Evolutionary conservation across 2,329 filamentous ascomycete species (phyloP).

Genomic region (Penicillium sp.): DNA sequence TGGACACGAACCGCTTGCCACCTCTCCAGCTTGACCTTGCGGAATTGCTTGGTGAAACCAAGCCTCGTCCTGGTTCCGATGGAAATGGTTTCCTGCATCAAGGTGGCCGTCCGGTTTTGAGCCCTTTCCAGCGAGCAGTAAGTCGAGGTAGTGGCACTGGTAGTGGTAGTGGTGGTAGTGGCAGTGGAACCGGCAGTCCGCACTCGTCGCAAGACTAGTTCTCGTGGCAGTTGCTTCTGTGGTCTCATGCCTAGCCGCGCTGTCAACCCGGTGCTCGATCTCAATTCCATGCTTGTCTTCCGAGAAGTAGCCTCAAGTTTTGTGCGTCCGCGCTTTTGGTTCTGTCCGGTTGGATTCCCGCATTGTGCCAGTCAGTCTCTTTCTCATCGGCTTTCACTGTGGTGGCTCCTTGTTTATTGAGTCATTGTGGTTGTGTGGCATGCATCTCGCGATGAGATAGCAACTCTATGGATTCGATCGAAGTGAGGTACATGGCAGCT

Average conservation of each 20-base stretch:
- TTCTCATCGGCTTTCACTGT: constrained; percentile 12
- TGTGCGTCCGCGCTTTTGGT: constrained; percentile 14
- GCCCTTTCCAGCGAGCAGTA: constrained; percentile 42
- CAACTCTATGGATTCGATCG: constrained; percentile 16
- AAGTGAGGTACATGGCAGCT: constrained; percentile 21
- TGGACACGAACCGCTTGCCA: constrained; percentile 32
- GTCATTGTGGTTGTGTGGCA: constrained; percentile 1
- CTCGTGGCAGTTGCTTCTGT: neutral
- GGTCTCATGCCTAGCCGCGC: constrained; percentile 4
- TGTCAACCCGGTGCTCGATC: neutral
- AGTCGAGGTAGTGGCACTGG: constrained; percentile 52
- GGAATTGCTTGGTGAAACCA: constrained; percentile 31
- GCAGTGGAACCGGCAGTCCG: constrained; percentile 44
- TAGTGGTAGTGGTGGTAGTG: constrained; percentile 42
- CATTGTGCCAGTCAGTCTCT: constrained; percentile 4
- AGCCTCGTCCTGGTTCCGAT: constrained; percentile 34
- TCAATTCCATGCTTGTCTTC: constrained; percentile 5
- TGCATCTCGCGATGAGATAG: constrained; percentile 14
- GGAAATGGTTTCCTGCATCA: constrained; percentile 36
- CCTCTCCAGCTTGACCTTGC: constrained; percentile 35
- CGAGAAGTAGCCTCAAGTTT: constrained; percentile 6
- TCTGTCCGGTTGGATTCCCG: constrained; percentile 12
- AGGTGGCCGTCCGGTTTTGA: constrained; percentile 38
- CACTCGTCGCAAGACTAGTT: constrained; percentile 39
- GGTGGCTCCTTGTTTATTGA: constrained; percentile 4